Conservation (phyloP, 495 filamentous ascomycete genomes). For the Beverwykella pulmonaria region DNA sequence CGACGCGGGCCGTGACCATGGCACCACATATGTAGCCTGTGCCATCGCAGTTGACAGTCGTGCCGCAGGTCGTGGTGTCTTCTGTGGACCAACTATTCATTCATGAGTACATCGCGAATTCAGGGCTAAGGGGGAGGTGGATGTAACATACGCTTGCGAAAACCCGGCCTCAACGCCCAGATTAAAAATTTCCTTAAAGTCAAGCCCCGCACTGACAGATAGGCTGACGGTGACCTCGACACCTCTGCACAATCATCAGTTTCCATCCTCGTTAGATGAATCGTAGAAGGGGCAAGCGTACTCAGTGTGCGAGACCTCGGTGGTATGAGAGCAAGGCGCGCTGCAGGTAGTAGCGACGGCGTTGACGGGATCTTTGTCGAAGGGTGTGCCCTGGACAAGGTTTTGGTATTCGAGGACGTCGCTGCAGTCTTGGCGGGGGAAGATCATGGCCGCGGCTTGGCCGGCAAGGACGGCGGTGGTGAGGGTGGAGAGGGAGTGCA, state of each 20-base stretch:
- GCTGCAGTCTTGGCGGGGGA: constrained; percentile 10
- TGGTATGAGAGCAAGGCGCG: background rate
- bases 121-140: background rate
- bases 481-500: constrained; percentile 3
- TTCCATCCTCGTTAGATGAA: background rate
- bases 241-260: background rate
- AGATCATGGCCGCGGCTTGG: background rate
- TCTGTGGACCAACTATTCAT: constrained; percentile 5
- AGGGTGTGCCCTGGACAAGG: background rate
- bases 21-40: constrained; percentile 6
- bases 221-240: background rate
- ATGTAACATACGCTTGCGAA: constrained; percentile 1
- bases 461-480: background rate
- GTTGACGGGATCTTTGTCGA: background rate
- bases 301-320: constrained; percentile 4
- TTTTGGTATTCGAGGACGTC: constrained; percentile 13
- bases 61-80: background rate
- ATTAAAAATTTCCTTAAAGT: background rate
- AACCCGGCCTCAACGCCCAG: background rate
- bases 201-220: background rate
- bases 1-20: background rate
- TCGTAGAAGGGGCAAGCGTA: too few species aligned
- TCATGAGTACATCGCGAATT: background rate
- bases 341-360: background rate
- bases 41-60: background rate